A percentile compares a stretch with the other conserved stretches of the same genome.
These are phyloP conservation scores for Colletotrichum nymphaeae DNA, from an alignment of 2,329 filamentous ascomycete species.

Conservation along the genomic window DNA sequence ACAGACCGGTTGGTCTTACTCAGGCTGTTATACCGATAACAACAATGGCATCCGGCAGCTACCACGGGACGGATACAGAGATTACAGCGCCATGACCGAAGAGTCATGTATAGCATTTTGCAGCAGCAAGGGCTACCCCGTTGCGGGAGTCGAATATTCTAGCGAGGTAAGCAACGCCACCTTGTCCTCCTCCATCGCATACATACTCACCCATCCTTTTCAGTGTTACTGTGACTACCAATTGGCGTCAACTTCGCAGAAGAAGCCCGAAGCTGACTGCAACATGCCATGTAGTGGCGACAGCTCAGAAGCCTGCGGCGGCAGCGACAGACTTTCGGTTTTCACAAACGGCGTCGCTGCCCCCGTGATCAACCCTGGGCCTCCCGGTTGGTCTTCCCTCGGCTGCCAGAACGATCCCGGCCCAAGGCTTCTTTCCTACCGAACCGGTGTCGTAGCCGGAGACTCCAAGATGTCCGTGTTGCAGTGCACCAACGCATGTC, in stretches of 20 bases:
- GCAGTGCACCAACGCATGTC: neutral
- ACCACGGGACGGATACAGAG: neutral
- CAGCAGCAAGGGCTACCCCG: neutral
- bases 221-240: neutral
- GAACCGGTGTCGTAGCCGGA: neutral
- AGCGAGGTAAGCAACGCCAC: neutral
- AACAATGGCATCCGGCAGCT: neutral
- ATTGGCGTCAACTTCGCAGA: neutral
- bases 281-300: conserved; percentile 1
- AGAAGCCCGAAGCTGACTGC: neutral
- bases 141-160: neutral
- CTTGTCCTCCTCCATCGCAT: neutral
- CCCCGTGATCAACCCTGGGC: neutral
- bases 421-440: neutral
- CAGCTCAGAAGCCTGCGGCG: neutral
- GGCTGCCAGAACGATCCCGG: neutral
- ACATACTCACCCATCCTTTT: neutral
- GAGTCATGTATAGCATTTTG: neutral
- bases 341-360: neutral
- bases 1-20: neutral
- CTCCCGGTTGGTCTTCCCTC: neutral
- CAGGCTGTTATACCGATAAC: neutral
- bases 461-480: neutral
- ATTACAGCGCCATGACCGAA: neutral
- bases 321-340: neutral